Evolutionary conservation across 2,329 filamentous ascomycete genomes (phyloP).

Genomic region (Diaporthe ilicicola): DNA sequence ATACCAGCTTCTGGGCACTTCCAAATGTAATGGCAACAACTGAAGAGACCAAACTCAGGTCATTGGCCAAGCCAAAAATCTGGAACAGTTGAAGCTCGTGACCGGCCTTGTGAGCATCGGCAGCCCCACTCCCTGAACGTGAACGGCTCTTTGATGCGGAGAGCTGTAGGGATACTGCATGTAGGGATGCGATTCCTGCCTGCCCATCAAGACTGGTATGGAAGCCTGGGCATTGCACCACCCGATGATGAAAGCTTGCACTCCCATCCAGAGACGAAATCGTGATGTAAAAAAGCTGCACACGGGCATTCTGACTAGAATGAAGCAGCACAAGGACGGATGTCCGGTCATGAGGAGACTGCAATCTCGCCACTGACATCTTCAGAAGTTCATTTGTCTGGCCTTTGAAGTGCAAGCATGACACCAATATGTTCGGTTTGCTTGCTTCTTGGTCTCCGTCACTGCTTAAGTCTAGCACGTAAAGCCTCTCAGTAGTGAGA

Average conservation of each 20-base stretch:
- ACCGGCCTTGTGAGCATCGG: conserved; percentile 42
- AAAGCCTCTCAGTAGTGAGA: conserved; percentile 62
- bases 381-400: conserved; percentile 48
- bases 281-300: conserved; percentile 48
- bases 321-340: conserved; percentile 45
- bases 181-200: conserved; percentile 23
- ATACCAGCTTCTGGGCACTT: background rate
- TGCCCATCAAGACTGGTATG: background rate
- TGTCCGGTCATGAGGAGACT: conserved; percentile 11
- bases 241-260: conserved; percentile 49
- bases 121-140: background rate
- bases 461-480: conserved; percentile 54
- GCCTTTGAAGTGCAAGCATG: conserved; percentile 54
- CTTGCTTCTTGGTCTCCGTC: conserved; percentile 17
- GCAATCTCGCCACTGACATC: conserved; percentile 43
- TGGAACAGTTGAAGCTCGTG: conserved; percentile 55
- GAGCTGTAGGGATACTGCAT: conserved; percentile 24
- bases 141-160: background rate
- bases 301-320: conserved; percentile 42
- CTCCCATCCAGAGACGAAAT: conserved; percentile 37
- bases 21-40: conserved; percentile 15
- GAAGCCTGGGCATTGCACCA: conserved; percentile 30
- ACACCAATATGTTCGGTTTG: conserved; percentile 46
- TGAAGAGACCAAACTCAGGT: conserved; percentile 54
- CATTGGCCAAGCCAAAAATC: conserved; percentile 50